Evolutionary conservation across 2,329 filamentous ascomycete genomes (phyloP), one percentile per base, ranked within the genome.

Genomic region (Aspergillus tubingensis): DNA sequence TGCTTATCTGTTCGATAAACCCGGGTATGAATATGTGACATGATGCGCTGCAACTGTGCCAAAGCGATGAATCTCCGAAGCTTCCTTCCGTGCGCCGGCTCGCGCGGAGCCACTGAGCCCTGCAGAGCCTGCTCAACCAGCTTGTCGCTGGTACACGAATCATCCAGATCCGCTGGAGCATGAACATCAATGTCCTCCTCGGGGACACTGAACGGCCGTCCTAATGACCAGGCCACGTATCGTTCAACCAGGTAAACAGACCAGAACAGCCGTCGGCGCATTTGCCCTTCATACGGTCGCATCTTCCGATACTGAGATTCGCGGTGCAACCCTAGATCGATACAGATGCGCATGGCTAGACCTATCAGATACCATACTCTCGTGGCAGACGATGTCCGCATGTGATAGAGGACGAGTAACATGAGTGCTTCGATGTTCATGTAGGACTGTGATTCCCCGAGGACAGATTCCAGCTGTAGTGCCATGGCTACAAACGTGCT

Each of bases 111-210:
- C 10, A 17, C 36, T 3, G 48, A 38, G 3, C n/a, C 54, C 1
- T 38, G 21, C 2, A 58, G n/a, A 8, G 54, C 27, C 41, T 59
- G 39, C 5, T 57, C 51, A 5, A 54, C 17, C 4, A 51, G 54
- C 1, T 10, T 11, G 11, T 61, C 41, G 5, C 55, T 53, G 15
- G 56, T 53, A 8, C 53, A 36, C 15, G 55, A 49, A 15, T 67
- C 65, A 23, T 64, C 60, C 1, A 67, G 36, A 47, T 67, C 62
- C 2, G 57, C 38, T 11, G 67, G 66, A 1, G 59, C 53, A 13
- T 70, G 65, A 2, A 67, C 68, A 47, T 73, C 71, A 39, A 74
- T 73, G n/a, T 74, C 71, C 44, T 72, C 67, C 39, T 75, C 72
- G 2, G 69, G 60, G 10, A 75, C 73, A 41, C 72, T 71, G 11